These are phyloP conservation scores for Populus euphratica DNA, from an alignment of 345 rosid genomes.

Conservation along the genomic window DNA sequence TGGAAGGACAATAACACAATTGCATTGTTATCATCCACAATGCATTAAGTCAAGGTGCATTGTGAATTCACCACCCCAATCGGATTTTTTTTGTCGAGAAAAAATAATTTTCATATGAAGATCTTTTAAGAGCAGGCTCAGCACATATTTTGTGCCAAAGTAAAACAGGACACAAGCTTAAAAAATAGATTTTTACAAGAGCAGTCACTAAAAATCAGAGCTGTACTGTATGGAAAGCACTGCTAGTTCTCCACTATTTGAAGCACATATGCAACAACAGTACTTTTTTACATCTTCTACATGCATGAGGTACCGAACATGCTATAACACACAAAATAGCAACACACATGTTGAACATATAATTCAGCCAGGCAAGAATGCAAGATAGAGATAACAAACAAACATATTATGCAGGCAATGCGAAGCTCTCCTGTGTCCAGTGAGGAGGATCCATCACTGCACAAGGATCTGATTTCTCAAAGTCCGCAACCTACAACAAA, in stretches of 20 bases:
- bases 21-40: no score
- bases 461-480: conserved; percentile 82
- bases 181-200: background rate
- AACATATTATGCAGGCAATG: conserved; percentile 54
- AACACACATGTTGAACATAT: background rate
- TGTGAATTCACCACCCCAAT: no score
- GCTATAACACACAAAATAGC: background rate
- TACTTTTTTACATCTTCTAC: background rate
- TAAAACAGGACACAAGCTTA: background rate
- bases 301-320: background rate
- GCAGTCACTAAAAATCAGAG: background rate
- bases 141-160: background rate
- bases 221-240: background rate
- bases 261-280: background rate
- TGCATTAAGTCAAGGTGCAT: no score
- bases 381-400: background rate
- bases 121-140: background rate
- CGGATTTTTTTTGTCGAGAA: background rate
- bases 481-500: conserved; percentile 67
- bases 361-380: background rate
- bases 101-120: background rate
- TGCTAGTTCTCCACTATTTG: background rate
- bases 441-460: conserved; percentile 75
- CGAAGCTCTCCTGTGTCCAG: conserved; percentile 75
- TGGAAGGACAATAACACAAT: no score